phyloP scores from a whole-genome alignment of 305 asterid genomes.

The Striga hermonthica region DNA sequence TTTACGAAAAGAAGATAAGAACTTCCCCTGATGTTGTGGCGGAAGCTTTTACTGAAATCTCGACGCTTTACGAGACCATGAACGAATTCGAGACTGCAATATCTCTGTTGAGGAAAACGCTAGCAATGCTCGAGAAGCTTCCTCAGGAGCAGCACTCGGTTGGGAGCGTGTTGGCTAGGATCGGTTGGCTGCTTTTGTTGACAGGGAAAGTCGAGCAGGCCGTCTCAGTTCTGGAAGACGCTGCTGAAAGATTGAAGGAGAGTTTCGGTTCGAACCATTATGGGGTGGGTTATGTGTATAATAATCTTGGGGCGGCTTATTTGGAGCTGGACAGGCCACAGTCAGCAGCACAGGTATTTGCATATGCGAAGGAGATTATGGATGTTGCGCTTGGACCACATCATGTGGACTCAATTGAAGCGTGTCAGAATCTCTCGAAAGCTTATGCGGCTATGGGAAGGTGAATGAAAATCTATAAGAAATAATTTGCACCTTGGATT shows the following conservation, averaged over 20 bases:
- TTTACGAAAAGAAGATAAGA: conserved; percentile 61
- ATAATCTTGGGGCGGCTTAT: conserved; percentile 88
- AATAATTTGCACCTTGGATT: conserved; percentile 16
- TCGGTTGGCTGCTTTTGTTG: conserved; percentile 81
- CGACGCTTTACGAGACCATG: conserved; percentile 77
- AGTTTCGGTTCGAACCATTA: conserved; percentile 85
- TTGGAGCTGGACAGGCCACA: conserved; percentile 84
- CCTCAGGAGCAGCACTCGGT: conserved; percentile 86
- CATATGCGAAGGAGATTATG: conserved; percentile 87
- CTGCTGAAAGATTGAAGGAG: conserved; percentile 86
- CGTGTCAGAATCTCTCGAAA: conserved; percentile 79
- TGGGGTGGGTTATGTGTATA: conserved; percentile 81
- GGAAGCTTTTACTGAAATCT: conserved; percentile 74
- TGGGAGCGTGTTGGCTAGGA: conserved; percentile 82
- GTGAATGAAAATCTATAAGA: conserved; percentile 34
- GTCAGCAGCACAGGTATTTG: conserved; percentile 91
- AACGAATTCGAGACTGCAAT: conserved; percentile 78
- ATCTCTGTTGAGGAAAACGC: conserved; percentile 55
- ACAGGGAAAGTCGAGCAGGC: conserved; percentile 74
- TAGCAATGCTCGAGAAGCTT: conserved; percentile 61
- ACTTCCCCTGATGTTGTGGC: conserved; percentile 53
- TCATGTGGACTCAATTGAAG: conserved; percentile 80
- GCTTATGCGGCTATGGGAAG: conserved; percentile 87
- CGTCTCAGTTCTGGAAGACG: conserved; percentile 81
- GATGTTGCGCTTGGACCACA: conserved; percentile 89